Base-by-base conservation (phyloP, 768 basidiomycete genomes). In the Boletus rubescentipes region DNA sequence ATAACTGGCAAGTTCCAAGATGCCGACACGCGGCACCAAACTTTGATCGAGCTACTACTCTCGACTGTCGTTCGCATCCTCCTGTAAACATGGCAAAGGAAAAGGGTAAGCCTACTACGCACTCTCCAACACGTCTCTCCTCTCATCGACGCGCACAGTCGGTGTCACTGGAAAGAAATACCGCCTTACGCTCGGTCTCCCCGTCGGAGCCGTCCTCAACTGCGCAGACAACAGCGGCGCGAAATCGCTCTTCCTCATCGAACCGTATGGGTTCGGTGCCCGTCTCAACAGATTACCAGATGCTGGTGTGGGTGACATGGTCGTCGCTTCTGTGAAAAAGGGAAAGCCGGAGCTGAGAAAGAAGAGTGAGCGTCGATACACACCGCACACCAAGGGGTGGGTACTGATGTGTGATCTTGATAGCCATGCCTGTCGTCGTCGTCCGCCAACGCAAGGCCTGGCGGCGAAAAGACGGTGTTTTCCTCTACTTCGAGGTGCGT, bases 201-300 rank as follows among this genome's bases (percentile, higher is more conserved):
- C 92, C 57, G 89, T 91, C 60, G 93, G 92, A 61, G 93, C 93
- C 63, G 93, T 97, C 60, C 79, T 97, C 70, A 96, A 96, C 75
- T 97, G 97, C 75, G 94, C 94, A 46, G 97, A 99, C 81, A 99
- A 99, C 87, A 93, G 91, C 69, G 97, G 97, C 61, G 97, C 96
- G 62, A 99, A 98, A 79, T 93, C 89, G 52, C 82, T 97, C 61
- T 97, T 78, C 77, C 72, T 98, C 70, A 98, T 99, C 69, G 93
- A 96, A 74, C 93, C 97, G 50, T 94, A 85, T 70, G 91, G 95
- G 49, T 91, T 90, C 73, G 97, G 97, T 74, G 89, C 97, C 60
- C 93, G 89, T 72, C 84, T 98, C 46, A 98, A 98, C 85, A 84
- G 97, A 76, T 82, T 98, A 57, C 97, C 97, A 59, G 96, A 97